These are phyloP conservation scores for Pseudonitzschia pungens DNA, from an alignment of 108 stramenopile genomes.

Conservation along the genomic window DNA sequence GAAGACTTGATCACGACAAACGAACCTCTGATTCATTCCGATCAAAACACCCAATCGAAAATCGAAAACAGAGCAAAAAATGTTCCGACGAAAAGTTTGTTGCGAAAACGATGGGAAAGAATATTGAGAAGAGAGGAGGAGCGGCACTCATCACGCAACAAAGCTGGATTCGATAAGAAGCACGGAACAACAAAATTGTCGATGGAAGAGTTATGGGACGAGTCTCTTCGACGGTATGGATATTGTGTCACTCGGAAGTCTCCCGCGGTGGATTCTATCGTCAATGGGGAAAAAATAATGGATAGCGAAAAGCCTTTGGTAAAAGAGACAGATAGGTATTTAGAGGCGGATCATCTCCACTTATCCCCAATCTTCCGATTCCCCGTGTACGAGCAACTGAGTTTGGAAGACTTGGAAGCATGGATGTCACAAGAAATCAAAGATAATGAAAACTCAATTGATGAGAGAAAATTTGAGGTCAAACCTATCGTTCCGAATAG, in stretches of 20 bases:
- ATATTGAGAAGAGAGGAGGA: conserved; percentile 12
- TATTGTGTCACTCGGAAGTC: background rate
- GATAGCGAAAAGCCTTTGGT: background rate
- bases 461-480: background rate
- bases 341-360: background rate
- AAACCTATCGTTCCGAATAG: background rate
- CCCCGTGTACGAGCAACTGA: background rate
- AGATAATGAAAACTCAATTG: background rate
- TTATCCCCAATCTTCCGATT: conserved; percentile 1
- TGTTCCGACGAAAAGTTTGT: background rate
- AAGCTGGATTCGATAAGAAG: background rate
- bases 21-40: background rate
- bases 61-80: background rate
- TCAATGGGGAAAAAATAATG: background rate
- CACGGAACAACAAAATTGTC: background rate
- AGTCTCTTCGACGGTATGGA: conserved; percentile 8
- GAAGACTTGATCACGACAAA: background rate
- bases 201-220: conserved; percentile 27
- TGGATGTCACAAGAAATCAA: background rate
- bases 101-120: conserved; percentile 16
- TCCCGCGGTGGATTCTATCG: background rate
- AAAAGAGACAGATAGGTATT: background rate
- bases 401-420: background rate
- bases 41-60: background rate
- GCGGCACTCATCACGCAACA: background rate